Evolutionary conservation across 768 basidiomycete genomes (phyloP).

Genomic region (Heimioporus sp.): DNA sequence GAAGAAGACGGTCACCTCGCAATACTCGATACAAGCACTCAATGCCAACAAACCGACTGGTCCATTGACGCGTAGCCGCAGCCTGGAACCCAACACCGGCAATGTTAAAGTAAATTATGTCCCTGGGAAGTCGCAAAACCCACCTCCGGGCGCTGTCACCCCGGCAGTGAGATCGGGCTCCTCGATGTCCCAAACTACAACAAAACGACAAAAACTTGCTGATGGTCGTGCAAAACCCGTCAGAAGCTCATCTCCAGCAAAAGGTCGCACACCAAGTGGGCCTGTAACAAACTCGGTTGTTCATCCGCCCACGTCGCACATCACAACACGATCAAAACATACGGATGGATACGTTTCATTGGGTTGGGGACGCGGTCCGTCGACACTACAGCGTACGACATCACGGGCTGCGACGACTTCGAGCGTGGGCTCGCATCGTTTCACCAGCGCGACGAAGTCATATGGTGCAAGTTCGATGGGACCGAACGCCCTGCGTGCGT

Average conservation of each 20-base stretch:
- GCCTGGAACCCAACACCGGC: slow-evolving; percentile 20
- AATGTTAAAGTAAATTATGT: slow-evolving; percentile 24
- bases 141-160: slow-evolving; percentile 42
- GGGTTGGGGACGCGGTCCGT: slow-evolving; percentile 37
- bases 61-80: slow-evolving; percentile 25
- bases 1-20: slow-evolving; percentile 43
- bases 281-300: slow-evolving; percentile 9
- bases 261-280: slow-evolving; percentile 27
- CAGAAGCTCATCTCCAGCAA: slow-evolving; percentile 25
- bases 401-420: slow-evolving; percentile 19
- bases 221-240: slow-evolving; percentile 33
- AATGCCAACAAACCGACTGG: slow-evolving; percentile 18
- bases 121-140: slow-evolving; percentile 31
- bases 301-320: slow-evolving; percentile 12
- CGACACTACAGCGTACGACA: slow-evolving; percentile 28
- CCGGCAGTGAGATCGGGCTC: slow-evolving; percentile 56
- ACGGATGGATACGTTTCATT: slow-evolving; percentile 24
- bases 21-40: slow-evolving; percentile 30
- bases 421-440: slow-evolving; percentile 8
- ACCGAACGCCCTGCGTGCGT: slow-evolving; percentile 10
- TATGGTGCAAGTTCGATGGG: slow-evolving; percentile 10
- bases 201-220: slow-evolving; percentile 60
- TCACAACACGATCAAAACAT: slow-evolving; percentile 28
- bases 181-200: slow-evolving; percentile 44
- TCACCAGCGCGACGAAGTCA: slow-evolving; percentile 10